Evolutionary conservation across 306 rosid species (phyloP).

Genomic region (Acacia melanoxylon): DNA sequence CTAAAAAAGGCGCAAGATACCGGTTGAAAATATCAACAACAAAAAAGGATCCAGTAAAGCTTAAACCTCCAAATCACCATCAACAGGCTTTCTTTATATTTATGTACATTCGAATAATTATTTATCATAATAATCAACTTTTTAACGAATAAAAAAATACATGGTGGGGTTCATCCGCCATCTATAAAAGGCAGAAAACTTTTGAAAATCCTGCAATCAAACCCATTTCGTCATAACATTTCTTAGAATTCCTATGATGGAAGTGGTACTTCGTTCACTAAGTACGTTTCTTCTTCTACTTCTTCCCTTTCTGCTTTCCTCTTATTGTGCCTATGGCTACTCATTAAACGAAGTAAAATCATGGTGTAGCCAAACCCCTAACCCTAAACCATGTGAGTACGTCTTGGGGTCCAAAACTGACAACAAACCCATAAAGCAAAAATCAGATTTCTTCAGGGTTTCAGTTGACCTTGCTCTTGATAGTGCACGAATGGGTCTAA

Average conservation of each 20-base stretch:
- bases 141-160: background rate
- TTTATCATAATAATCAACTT: background rate
- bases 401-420: slow-evolving; percentile 23
- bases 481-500: slow-evolving; percentile 33
- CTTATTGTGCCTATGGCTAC: slow-evolving; percentile 7
- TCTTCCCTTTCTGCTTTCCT: background rate
- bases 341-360: slow-evolving; percentile 30
- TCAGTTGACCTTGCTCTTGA: slow-evolving; percentile 46
- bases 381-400: slow-evolving; percentile 52
- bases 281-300: background rate
- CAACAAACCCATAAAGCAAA: slow-evolving; percentile 31
- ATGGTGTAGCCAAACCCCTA: slow-evolving; percentile 63
- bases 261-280: background rate
- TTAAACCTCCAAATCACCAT: background rate
- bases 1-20: too few species aligned
- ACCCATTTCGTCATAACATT: background rate
- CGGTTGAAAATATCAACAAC: background rate
- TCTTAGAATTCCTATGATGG: background rate
- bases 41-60: background rate
- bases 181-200: background rate
- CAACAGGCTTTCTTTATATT: too few species aligned
- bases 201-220: background rate
- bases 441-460: slow-evolving; percentile 49
- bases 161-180: background rate
- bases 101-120: background rate